phyloP scores from a whole-genome alignment of 495 filamentous ascomycete genomes.

The Talaromyces borbonicus region DNA sequence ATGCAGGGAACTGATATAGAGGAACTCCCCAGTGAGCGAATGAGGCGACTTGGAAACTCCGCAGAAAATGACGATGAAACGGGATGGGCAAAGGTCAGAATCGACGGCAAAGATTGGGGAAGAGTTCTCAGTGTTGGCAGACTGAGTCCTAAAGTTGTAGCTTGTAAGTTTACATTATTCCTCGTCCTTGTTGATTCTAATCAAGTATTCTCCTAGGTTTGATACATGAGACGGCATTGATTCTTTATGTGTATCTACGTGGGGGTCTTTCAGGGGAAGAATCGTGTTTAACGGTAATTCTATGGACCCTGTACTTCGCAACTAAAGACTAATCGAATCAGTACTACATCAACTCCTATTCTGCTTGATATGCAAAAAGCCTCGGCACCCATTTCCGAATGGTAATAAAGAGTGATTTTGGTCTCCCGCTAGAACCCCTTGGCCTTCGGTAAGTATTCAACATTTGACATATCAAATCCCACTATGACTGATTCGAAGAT shows the following conservation, averaged over 20 bases:
- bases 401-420: too few species aligned
- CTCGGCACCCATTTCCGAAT: too few species aligned
- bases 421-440: too few species aligned
- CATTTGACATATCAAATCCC: background rate
- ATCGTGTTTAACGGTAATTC: constrained; percentile 67
- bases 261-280: constrained; percentile 60
- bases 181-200: background rate
- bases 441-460: background rate
- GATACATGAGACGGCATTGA: constrained; percentile 68
- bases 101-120: constrained; percentile 90
- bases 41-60: constrained; percentile 38
- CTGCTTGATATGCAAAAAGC: constrained; percentile 12
- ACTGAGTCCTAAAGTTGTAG: constrained; percentile 81
- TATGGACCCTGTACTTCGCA: background rate
- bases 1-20: constrained; percentile 51
- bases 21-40: constrained; percentile 64
- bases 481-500: background rate
- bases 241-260: constrained; percentile 86
- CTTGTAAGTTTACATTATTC: constrained; percentile 44
- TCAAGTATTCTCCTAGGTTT: constrained; percentile 34
- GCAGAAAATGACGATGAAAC: constrained; percentile 46
- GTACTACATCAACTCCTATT: constrained; percentile 55
- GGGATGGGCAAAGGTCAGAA: constrained; percentile 74
- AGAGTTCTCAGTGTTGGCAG: constrained; percentile 81
- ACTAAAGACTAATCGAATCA: constrained; percentile 13